phyloP scores from a whole-genome alignment of 2,329 filamentous ascomycete species.

The Phialophora tarda region DNA sequence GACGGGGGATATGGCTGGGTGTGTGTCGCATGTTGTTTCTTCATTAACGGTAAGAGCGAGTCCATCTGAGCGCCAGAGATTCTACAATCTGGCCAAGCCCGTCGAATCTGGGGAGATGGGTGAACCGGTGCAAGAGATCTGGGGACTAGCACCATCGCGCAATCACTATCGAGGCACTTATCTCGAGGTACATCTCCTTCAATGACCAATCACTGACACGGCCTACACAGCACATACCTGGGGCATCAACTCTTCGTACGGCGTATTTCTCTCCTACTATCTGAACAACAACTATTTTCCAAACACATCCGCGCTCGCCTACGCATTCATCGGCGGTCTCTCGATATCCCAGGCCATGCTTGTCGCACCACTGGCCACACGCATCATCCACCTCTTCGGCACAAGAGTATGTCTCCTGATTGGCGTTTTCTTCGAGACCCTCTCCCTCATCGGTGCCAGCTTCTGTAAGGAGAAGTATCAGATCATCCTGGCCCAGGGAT shows the following conservation, averaged over 20 bases:
- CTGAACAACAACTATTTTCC: conserved; percentile 62
- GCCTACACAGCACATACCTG: conserved; percentile 65
- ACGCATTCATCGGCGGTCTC: conserved; percentile 66
- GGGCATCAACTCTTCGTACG: conserved; percentile 69
- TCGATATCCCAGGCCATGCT: conserved; percentile 64
- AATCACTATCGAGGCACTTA: conserved; percentile 13
- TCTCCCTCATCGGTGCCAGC: conserved; percentile 61
- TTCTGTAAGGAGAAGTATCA: conserved; percentile 65
- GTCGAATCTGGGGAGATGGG: conserved; percentile 14
- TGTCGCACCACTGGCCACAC: conserved; percentile 62
- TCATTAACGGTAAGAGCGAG: conserved; percentile 60
- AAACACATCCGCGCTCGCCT: conserved; percentile 60
- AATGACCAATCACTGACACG: conserved; percentile 17
- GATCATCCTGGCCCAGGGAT: conserved; percentile 64
- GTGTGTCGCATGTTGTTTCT: conserved; percentile 59
- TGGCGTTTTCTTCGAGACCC: conserved; percentile 57
- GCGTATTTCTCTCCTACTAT: conserved; percentile 66
- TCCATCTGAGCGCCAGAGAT: not conserved
- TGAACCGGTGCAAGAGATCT: conserved; percentile 7
- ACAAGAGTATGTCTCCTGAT: conserved; percentile 61
- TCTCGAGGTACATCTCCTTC: conserved; percentile 1
- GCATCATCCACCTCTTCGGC: conserved; percentile 58
- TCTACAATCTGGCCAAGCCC: conserved; percentile 3
- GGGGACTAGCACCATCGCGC: conserved; percentile 24
- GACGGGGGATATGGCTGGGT: conserved; percentile 69